Percentiles rank a stretch among this genome's conserved stretches.
phyloP scores from a whole-genome alignment of 2,329 filamentous ascomycete genomes.

The Aureobasidium sp. region DNA sequence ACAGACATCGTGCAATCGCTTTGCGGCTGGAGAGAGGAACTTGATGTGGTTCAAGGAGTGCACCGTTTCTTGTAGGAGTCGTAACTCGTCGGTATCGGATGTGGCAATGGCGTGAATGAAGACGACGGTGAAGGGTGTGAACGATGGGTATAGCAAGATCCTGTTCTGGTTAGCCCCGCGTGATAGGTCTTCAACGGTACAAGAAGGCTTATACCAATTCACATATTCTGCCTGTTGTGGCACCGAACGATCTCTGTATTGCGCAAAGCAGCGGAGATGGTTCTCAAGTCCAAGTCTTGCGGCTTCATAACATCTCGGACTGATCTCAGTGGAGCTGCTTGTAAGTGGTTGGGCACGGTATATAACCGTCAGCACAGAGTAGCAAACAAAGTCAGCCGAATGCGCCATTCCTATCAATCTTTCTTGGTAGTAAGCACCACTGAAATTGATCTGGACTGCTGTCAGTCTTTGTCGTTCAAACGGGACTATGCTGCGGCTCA shows the following conservation, averaged over 20 bases:
- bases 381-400: conserved; percentile 18
- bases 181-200: background rate
- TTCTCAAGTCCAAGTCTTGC: conserved; percentile 16
- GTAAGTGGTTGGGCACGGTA: conserved; percentile 18
- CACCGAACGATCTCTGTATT: conserved; percentile 7
- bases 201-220: background rate
- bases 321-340: conserved; percentile 17
- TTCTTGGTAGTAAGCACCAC: conserved; percentile 10
- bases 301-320: conserved; percentile 18
- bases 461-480: background rate
- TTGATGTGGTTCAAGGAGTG: conserved; percentile 15
- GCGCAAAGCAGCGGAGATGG: conserved; percentile 16
- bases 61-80: conserved; percentile 16
- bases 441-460: background rate
- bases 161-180: background rate
- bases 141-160: conserved; percentile 19
- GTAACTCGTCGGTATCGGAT: conserved; percentile 10
- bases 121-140: conserved; percentile 18
- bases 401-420: conserved; percentile 11
- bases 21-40: conserved; percentile 15
- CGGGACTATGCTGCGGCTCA: background rate
- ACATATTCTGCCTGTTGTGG: conserved; percentile 16
- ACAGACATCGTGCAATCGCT: conserved; percentile 17
- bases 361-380: conserved; percentile 17
- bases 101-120: conserved; percentile 19